Conservation (phyloP, 2,329 filamentous ascomycete species). For the Fusarium foetens region DNA sequence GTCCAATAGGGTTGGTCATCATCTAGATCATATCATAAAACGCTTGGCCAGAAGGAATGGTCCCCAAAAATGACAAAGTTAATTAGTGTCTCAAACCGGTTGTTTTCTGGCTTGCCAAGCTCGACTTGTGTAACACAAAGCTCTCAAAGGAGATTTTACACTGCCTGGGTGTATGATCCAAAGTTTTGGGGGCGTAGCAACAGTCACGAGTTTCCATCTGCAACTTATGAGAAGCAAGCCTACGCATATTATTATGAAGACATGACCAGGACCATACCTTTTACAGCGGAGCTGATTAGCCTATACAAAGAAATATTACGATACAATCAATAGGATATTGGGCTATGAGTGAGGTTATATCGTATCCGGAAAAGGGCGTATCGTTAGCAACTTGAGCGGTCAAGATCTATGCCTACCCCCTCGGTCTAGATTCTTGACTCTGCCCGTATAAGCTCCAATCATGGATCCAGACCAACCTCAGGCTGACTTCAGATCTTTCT, state of each 20-base stretch:
- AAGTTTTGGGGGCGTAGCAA: not conserved
- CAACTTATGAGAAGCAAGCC: not conserved
- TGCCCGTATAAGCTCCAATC: not conserved
- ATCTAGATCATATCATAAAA: not conserved
- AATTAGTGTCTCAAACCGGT: slow-evolving; percentile 25
- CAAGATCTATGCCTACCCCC: not conserved
- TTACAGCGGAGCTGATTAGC: not conserved
- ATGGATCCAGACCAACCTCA: not conserved
- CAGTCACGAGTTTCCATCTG: not conserved
- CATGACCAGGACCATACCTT: not conserved
- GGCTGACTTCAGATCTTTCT: too few species aligned
- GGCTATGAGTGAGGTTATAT: not conserved
- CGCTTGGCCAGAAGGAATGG: slow-evolving; percentile 2
- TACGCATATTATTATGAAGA: not conserved
- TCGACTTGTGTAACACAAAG: not conserved
- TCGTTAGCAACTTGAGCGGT: not conserved
- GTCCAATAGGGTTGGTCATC: not conserved
- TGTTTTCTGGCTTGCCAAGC: not conserved
- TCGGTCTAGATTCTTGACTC: not conserved
- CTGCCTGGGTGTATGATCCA: not conserved
- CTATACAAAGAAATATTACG: not conserved
- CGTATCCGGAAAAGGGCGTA: not conserved
- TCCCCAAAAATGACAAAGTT: slow-evolving; percentile 5
- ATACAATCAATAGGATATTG: not conserved
- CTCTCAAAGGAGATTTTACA: not conserved